A percentile compares a stretch with the other conserved stretches of the same genome.
Evolutionary conservation across 306 rosid genomes (phyloP).

Genomic region (Cajanus cajan): DNA sequence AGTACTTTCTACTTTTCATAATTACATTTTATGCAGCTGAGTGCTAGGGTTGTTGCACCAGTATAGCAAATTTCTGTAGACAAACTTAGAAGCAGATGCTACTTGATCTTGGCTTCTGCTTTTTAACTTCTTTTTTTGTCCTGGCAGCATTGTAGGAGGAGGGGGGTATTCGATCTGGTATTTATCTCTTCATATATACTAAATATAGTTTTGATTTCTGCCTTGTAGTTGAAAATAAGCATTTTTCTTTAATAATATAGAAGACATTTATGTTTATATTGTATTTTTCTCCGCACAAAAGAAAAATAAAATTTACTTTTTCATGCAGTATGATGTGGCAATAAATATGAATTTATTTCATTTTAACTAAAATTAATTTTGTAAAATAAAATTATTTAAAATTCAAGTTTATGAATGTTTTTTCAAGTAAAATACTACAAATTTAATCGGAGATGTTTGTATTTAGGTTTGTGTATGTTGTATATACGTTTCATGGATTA

Average conservation of each 20-base stretch:
- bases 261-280: background rate
- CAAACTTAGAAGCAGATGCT: conserved; percentile 3
- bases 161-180: background rate
- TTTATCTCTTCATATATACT: background rate
- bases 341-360: background rate
- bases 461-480: too few relatives aligned
- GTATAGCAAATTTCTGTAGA: conserved; percentile 1
- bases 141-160: background rate
- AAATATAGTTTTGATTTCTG: conserved; percentile 1
- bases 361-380: background rate
- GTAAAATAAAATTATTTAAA: background rate
- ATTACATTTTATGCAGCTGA: conserved; percentile 30
- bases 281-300: background rate
- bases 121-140: background rate
- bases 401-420: background rate
- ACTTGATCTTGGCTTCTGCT: background rate
- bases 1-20: conserved; percentile 11
- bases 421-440: background rate
- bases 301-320: background rate
- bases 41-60: conserved; percentile 33
- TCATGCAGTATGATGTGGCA: background rate
- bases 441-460: background rate
- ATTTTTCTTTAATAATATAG: background rate
- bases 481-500: too few relatives aligned
- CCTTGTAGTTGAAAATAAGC: background rate